Percentiles rank a stretch among this genome's conserved stretches.
Conservation (phyloP, 176 grass and related monocot species). For the Raddia guianensis region DNA sequence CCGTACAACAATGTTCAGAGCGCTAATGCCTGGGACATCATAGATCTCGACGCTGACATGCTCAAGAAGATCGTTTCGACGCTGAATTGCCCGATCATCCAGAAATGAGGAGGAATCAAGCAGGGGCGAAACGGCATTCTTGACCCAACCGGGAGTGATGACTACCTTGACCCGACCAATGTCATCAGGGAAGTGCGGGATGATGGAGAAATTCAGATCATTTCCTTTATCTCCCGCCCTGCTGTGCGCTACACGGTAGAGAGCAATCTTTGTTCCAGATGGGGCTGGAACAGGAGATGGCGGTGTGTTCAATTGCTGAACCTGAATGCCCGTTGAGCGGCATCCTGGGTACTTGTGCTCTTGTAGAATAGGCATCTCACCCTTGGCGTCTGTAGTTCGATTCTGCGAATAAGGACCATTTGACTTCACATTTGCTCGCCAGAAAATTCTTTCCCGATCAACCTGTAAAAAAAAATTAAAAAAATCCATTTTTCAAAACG, state of each 20-base stretch:
- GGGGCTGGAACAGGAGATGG: constrained; percentile 37
- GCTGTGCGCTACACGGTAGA: constrained; percentile 77
- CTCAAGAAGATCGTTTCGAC: constrained; percentile 40
- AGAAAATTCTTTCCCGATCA: constrained; percentile 63
- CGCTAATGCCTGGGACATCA: constrained; percentile 66
- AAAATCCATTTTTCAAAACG: constrained; percentile 4
- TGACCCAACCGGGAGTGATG: constrained; percentile 75
- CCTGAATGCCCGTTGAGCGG: constrained; percentile 5
- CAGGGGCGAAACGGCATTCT: constrained; percentile 64
- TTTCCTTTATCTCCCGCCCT: constrained; percentile 86
- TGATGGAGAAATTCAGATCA: constrained; percentile 88
- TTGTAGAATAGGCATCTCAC: constrained; percentile 1
- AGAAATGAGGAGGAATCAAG: constrained; percentile 56
- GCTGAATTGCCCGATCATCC: constrained; percentile 17
- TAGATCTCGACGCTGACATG: constrained; percentile 76
- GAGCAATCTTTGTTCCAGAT: constrained; percentile 60
- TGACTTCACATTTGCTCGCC: constrained; percentile 56
- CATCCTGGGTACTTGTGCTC: constrained; percentile 23
- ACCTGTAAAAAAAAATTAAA: constrained; percentile 53
- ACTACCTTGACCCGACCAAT: constrained; percentile 56
- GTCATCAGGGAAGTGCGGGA: constrained; percentile 69
- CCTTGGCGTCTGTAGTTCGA: constrained; percentile 6
- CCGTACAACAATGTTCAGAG: constrained; percentile 78
- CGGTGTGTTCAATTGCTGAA: background rate
- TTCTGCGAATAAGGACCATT: constrained; percentile 33